Percentiles rank a stretch among this genome's conserved stretches.
Evolutionary conservation across 495 filamentous ascomycete species (phyloP).

Genomic region (Lasiosphaeria ovina): DNA sequence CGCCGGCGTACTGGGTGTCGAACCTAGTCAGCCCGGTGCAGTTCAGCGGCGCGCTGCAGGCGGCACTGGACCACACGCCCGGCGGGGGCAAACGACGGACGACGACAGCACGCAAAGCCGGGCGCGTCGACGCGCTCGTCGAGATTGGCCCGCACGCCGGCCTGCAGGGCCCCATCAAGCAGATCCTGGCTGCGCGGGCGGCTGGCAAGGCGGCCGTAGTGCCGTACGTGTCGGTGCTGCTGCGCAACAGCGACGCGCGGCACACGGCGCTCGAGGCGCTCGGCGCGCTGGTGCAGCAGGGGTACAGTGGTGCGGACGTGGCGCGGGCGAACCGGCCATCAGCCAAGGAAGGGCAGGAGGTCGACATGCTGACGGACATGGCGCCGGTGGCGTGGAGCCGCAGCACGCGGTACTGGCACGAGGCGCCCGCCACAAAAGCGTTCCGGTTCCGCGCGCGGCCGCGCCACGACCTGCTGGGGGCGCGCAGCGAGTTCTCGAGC

Average conservation of each 20-base stretch:
- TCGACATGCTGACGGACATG: conserved; percentile 23
- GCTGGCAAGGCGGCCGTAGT: not conserved
- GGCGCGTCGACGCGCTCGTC: conserved; percentile 28
- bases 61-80: no score
- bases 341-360: conserved; percentile 12
- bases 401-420: conserved; percentile 39
- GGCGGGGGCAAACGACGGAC: no score
- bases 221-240: not conserved
- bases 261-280: no score
- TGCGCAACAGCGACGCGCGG: not conserved
- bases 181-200: not conserved
- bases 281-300: no score
- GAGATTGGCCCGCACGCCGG: conserved; percentile 56
- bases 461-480: conserved; percentile 50
- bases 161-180: conserved; percentile 38
- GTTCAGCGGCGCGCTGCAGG: conserved; percentile 42
- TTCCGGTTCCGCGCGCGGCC: conserved; percentile 38
- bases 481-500: conserved; percentile 28
- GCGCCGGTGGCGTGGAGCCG: conserved; percentile 42
- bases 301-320: not conserved
- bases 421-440: conserved; percentile 35
- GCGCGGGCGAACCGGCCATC: conserved; percentile 8
- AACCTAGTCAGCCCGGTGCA: conserved; percentile 45
- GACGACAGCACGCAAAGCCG: no score
- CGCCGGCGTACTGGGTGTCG: conserved; percentile 24